These are phyloP conservation scores for Batkoa obscura DNA, from an alignment of 371 early-diverging fungal species.

Conservation along the genomic window DNA sequence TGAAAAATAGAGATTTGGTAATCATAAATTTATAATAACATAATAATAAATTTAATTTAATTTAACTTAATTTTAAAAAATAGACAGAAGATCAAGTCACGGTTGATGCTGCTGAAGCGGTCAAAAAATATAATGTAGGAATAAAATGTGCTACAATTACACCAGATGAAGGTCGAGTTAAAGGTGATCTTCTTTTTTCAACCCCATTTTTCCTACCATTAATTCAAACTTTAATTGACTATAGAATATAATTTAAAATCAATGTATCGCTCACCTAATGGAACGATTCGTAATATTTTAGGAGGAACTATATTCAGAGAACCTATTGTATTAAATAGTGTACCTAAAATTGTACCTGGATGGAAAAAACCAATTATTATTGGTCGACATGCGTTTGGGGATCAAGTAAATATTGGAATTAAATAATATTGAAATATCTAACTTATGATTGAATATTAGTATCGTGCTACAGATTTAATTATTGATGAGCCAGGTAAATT, in stretches of 20 bases:
- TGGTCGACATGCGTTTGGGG: slow-evolving; percentile 92
- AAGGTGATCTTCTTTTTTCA: slow-evolving; percentile 23
- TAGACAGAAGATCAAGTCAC: slow-evolving; percentile 92
- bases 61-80: neutral
- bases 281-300: slow-evolving; percentile 90
- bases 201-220: neutral
- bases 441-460: slow-evolving; percentile 24
- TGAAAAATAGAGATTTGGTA: slow-evolving; percentile 76
- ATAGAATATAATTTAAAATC: slow-evolving; percentile 81
- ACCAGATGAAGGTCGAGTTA: slow-evolving; percentile 89
- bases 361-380: slow-evolving; percentile 92
- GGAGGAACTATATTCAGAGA: slow-evolving; percentile 97
- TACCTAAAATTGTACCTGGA: slow-evolving; percentile 82
- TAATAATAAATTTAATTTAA: neutral
- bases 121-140: slow-evolving; percentile 89
- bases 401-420: slow-evolving; percentile 44
- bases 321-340: slow-evolving; percentile 72
- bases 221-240: no score
- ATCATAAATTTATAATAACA: neutral
- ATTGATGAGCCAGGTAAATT: slow-evolving; percentile 76
- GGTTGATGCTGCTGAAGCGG: slow-evolving; percentile 88
- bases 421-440: slow-evolving; percentile 2
- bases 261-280: slow-evolving; percentile 96
- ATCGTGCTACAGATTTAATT: slow-evolving; percentile 86
- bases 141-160: slow-evolving; percentile 98